A percentile compares a stretch with the other conserved stretches of the same genome.
Conservation (phyloP, 2,329 filamentous ascomycete genomes). For the Aspergillus sp. region DNA sequence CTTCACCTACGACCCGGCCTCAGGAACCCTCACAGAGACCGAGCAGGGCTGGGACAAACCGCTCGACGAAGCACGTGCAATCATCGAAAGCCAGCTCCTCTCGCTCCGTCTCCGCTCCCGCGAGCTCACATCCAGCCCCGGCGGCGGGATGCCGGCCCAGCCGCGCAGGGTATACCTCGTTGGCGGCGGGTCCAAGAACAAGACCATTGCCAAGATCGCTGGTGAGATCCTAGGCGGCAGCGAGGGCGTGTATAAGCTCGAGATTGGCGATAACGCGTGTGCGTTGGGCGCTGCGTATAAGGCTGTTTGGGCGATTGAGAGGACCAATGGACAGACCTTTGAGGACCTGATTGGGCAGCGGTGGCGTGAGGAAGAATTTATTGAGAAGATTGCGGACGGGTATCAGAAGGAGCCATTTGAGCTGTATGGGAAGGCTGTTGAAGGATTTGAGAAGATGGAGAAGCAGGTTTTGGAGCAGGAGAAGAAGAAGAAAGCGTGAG, state of each 20-base stretch:
- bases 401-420: slow-evolving; percentile 75
- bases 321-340: slow-evolving; percentile 69
- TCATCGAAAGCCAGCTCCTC: slow-evolving; percentile 92
- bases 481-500: not conserved
- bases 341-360: slow-evolving; percentile 80
- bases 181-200: slow-evolving; percentile 86
- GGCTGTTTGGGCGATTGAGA: slow-evolving; percentile 86
- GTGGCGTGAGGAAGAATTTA: slow-evolving; percentile 82
- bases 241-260: slow-evolving; percentile 89
- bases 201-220: slow-evolving; percentile 79
- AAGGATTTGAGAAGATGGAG: slow-evolving; percentile 78
- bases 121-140: slow-evolving; percentile 65
- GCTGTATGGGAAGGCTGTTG: slow-evolving; percentile 72
- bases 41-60: slow-evolving; percentile 56
- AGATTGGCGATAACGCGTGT: slow-evolving; percentile 93
- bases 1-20: slow-evolving; percentile 60
- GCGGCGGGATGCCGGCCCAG: slow-evolving; percentile 68
- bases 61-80: slow-evolving; percentile 74
- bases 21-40: slow-evolving; percentile 54
- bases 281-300: slow-evolving; percentile 94
- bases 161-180: slow-evolving; percentile 91
- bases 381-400: slow-evolving; percentile 78
- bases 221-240: slow-evolving; percentile 85
- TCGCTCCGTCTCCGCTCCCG: slow-evolving; percentile 84
- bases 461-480: slow-evolving; percentile 56